These are phyloP conservation scores for Scutellaria baicalensis DNA, from an alignment of 257 asterid species.

Conservation along the genomic window DNA sequence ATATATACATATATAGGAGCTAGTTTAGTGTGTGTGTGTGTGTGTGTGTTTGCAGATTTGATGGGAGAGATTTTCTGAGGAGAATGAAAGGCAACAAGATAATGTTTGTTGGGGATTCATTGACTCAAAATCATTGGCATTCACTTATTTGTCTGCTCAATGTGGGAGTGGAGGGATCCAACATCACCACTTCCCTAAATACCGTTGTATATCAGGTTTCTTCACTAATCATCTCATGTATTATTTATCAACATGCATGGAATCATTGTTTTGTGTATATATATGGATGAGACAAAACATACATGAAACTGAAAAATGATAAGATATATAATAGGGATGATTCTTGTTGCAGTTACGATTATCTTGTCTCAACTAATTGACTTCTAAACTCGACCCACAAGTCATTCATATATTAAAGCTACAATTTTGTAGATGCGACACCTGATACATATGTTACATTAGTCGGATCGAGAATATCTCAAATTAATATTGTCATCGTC, in stretches of 20 bases:
- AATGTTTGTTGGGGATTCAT: slow-evolving; percentile 63
- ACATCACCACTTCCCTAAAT: not conserved
- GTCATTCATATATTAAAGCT: too few relatives aligned
- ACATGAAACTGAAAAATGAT: too few relatives aligned
- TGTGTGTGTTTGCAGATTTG: slow-evolving; percentile 50
- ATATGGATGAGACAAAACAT: too few relatives aligned
- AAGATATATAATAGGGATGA: too few relatives aligned
- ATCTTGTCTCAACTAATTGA: too few relatives aligned
- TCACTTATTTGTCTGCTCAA: slow-evolving; percentile 50
- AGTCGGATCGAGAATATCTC: too few relatives aligned
- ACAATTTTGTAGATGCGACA: too few relatives aligned
- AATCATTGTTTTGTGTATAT: slow-evolving; percentile 8
- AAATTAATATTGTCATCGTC: too few relatives aligned
- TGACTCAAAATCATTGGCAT: slow-evolving; percentile 42
- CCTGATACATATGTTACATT: too few relatives aligned
- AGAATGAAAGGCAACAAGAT: slow-evolving; percentile 48
- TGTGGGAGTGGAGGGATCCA: slow-evolving; percentile 15
- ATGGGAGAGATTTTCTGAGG: slow-evolving; percentile 34
- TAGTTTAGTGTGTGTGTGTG: not conserved
- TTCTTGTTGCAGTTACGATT: too few relatives aligned
- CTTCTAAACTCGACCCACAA: too few relatives aligned
- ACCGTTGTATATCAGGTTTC: slow-evolving; percentile 38
- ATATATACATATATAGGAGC: not conserved
- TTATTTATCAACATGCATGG: slow-evolving; percentile 42
- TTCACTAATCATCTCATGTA: slow-evolving; percentile 37